Conservation (phyloP, 768 basidiomycete species). For the Holtermanniella nyarrowii region DNA sequence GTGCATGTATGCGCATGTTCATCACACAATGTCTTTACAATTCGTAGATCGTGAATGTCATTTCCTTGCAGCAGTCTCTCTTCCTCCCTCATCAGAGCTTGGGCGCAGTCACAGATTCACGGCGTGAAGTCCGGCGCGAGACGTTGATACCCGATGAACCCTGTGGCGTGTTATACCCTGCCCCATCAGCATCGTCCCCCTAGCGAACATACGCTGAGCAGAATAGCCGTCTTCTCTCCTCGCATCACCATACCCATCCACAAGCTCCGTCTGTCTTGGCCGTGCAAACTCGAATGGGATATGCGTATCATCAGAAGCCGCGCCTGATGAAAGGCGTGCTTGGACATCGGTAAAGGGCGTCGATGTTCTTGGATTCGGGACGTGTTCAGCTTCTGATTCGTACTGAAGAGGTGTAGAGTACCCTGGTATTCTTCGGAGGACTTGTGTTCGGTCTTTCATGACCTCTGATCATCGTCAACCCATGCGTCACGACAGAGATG, state of each 20-base stretch:
- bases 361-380: not conserved
- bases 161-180: no score
- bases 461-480: slow-evolving; percentile 13
- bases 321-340: not conserved
- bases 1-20: no score
- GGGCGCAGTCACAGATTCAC: not conserved
- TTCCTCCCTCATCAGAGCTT: not conserved
- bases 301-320: not conserved
- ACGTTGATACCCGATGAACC: not conserved
- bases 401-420: not conserved
- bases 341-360: not conserved
- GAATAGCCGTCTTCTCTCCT: no score
- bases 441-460: slow-evolving; percentile 17
- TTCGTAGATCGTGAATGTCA: no score
- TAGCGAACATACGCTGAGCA: no score
- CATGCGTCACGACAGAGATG: not conserved
- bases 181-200: no score
- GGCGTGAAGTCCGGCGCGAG: not conserved
- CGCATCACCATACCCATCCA: no score
- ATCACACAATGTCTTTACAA: no score
- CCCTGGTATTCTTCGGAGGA: not conserved
- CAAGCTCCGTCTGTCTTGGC: no score
- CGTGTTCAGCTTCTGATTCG: not conserved
- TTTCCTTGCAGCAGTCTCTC: no score
- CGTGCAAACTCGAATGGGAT: not conserved